These are phyloP conservation scores for Aspergillus carlsbadensis DNA, from an alignment of 495 filamentous ascomycete genomes.

Conservation along the genomic window DNA sequence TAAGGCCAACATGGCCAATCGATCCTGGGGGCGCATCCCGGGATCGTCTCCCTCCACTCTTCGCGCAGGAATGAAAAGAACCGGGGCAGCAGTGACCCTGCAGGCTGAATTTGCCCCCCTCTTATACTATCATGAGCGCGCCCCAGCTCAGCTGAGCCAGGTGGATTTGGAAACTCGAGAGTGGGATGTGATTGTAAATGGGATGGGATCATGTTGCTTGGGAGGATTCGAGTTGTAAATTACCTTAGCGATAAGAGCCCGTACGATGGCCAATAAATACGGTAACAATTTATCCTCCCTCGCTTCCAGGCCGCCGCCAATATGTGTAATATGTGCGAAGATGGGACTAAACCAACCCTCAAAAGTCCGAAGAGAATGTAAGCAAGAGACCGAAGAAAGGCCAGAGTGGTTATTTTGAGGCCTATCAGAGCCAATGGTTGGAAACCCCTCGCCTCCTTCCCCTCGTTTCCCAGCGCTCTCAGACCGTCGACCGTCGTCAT, in stretches of 20 bases:
- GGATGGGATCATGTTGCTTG: not conserved
- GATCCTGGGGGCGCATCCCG: constrained; percentile 3
- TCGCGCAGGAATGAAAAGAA: not conserved
- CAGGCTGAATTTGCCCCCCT: not conserved
- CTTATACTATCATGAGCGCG: not conserved
- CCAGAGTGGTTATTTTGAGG: not conserved
- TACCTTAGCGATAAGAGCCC: not conserved
- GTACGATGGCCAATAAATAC: not conserved
- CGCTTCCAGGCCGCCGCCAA: not conserved
- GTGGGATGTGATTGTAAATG: not conserved
- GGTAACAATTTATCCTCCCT: no score
- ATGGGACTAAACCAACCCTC: no score
- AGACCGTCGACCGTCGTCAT: constrained; percentile 13
- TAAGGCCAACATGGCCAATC: not conserved
- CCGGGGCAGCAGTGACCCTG: not conserved
- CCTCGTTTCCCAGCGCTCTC: constrained; percentile 13
- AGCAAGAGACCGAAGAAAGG: no score
- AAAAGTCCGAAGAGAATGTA: no score
- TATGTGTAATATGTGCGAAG: not conserved
- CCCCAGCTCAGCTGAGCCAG: not conserved
- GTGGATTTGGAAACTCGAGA: not conserved
- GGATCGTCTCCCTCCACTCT: constrained; percentile 1
- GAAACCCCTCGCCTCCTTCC: not conserved
- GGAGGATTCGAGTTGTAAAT: not conserved
- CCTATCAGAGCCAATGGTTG: not conserved